Base-by-base conservation (phyloP, 208 protist genomes). In the Novymonas esmeraldas region DNA sequence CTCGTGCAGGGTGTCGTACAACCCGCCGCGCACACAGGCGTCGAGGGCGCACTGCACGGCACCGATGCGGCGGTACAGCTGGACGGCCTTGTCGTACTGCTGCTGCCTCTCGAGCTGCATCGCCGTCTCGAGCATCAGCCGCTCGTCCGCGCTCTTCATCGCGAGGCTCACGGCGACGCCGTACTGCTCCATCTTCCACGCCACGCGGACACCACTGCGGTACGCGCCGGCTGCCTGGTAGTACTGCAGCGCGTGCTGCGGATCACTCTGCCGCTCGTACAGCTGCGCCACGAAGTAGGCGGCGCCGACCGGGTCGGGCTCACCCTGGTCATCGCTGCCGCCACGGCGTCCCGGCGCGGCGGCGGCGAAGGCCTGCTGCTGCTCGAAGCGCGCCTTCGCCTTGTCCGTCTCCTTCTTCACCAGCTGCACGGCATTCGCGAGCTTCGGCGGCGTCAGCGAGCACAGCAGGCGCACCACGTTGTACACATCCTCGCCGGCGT, bases 31-130 rank as follows among this genome's bases (percentile, higher is more conserved):
- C 69, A 98, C 95, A 68, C 95, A 98, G 6, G 93, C 79, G 51
- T 98, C 85, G 45, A 98, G 84, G 5, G 96, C 96, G 29, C 82
- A 82, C 61, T 94, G 85, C 39, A 95, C 82, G 39, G 95, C 90
- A 34, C 97, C 97, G 31, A 96, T 85, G 65, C 94, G 92, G 65
- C 98, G 96, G 73, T 98, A 98, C 16, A 99, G 87, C 46, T 90
- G 67, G 3, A 98, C 95, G 2, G 97, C 88, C 79, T 97, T 97
- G 72, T 98, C 95, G 57, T 85, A 96, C 20, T 72, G 41, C 22
- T 79, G 70, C 65, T 95, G 83, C 59, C 85, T 57, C 78, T 98
- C 95, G 24, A 99, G 85, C 55, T 82, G 97, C 20, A 78, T 70
- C 18, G 95, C 97, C 45, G 73, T 87, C 33, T 98, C 93, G 0